These are phyloP conservation scores for Argentina anserina DNA, from an alignment of 306 rosid species.

Conservation along the genomic window DNA sequence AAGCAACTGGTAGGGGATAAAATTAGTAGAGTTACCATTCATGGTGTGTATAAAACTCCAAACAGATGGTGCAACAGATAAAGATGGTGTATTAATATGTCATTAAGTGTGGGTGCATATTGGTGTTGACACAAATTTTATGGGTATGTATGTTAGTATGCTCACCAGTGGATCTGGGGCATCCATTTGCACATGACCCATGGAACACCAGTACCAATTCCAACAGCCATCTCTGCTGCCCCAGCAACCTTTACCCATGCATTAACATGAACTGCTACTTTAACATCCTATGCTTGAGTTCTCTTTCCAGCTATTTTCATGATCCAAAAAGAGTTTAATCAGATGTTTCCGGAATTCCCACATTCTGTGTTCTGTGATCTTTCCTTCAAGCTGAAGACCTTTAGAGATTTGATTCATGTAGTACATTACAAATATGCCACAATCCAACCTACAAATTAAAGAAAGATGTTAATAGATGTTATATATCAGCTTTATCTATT, in stretches of 20 bases:
- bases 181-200: constrained; percentile 94
- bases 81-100: neutral
- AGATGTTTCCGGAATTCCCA: neutral
- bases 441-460: neutral
- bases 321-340: neutral
- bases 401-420: neutral
- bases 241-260: constrained; percentile 11
- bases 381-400: neutral
- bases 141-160: constrained; percentile 1
- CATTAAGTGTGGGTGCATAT: neutral
- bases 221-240: constrained; percentile 88
- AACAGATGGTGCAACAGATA: neutral
- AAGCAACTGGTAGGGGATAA: neutral
- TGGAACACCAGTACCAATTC: constrained; percentile 68
- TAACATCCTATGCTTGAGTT: neutral
- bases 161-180: constrained; percentile 89
- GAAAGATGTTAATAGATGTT: neutral
- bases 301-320: neutral
- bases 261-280: neutral
- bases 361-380: neutral
- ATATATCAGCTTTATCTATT: neutral
- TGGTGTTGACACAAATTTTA: neutral
- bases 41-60: neutral
- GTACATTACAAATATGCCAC: neutral
- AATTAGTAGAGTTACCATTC: neutral